Conservation (phyloP, 2,329 filamentous ascomycete species). For the Colletotrichum tanaceti region DNA sequence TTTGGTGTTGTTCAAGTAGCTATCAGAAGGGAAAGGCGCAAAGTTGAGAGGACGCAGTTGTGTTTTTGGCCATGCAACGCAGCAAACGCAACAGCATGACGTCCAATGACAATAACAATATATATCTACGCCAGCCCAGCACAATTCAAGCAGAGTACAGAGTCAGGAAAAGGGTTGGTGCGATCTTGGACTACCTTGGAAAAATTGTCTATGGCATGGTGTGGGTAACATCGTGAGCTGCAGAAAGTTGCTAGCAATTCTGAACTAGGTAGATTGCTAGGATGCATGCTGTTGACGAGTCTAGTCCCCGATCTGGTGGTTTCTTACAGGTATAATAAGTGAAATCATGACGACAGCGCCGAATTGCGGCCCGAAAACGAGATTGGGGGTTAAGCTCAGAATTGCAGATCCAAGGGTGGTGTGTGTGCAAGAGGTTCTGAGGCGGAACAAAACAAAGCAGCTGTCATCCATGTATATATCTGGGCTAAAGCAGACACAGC, state of each 20-base stretch:
- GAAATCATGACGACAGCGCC: neutral
- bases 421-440: neutral
- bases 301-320: neutral
- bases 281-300: neutral
- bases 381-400: constrained; percentile 1
- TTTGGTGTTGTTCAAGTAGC: neutral
- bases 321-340: neutral
- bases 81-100: too few species aligned
- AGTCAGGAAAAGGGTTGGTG: neutral
- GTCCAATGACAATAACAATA: neutral
- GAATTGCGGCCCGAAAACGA: neutral
- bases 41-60: neutral
- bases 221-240: neutral
- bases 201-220: neutral
- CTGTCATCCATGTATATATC: neutral
- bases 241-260: neutral
- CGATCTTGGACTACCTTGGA: neutral
- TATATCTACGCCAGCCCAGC: neutral
- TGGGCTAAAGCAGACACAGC: neutral
- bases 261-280: neutral
- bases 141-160: neutral
- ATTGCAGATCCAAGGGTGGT: neutral
- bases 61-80: neutral
- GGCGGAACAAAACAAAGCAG: constrained; percentile 3
- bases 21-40: neutral